Evolutionary conservation across 306 rosid genomes (phyloP).

Genomic region (Quercus bicolor): DNA sequence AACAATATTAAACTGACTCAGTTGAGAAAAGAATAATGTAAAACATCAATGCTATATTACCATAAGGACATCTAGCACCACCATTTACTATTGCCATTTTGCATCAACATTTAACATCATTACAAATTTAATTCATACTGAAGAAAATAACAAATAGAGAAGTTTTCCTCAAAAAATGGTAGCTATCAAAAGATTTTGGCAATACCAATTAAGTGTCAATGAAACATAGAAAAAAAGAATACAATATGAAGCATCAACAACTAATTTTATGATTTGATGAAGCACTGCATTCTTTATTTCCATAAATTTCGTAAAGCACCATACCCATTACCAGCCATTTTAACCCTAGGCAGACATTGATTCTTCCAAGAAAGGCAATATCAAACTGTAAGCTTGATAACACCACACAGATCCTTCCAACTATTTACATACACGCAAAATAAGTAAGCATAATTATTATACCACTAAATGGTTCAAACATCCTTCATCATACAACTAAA

Average conservation of each 20-base stretch:
- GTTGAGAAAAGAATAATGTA: too few species aligned
- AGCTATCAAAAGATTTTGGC: background rate
- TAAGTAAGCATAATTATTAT: background rate
- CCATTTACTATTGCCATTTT: background rate
- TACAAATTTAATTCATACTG: background rate
- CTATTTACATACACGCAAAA: background rate
- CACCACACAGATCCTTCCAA: background rate
- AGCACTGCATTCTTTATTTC: background rate
- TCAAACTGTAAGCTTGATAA: background rate
- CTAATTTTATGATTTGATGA: background rate
- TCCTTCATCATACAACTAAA: background rate
- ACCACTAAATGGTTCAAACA: background rate
- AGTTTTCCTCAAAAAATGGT: background rate
- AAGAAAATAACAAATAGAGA: background rate
- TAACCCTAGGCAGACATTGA: background rate
- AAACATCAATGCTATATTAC: too few species aligned
- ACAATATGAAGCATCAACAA: background rate
- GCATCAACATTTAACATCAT: background rate
- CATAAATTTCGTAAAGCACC: background rate
- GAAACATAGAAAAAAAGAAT: background rate
- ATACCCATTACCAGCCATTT: background rate
- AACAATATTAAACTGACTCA: background rate
- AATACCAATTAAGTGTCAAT: background rate
- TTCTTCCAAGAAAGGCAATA: background rate
- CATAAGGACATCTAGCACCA: too few species aligned